A percentile compares a stretch with the other conserved stretches of the same genome.
Evolutionary conservation across 2,329 filamentous ascomycete genomes (phyloP).

Genomic region (Colletotrichum liriopes): DNA sequence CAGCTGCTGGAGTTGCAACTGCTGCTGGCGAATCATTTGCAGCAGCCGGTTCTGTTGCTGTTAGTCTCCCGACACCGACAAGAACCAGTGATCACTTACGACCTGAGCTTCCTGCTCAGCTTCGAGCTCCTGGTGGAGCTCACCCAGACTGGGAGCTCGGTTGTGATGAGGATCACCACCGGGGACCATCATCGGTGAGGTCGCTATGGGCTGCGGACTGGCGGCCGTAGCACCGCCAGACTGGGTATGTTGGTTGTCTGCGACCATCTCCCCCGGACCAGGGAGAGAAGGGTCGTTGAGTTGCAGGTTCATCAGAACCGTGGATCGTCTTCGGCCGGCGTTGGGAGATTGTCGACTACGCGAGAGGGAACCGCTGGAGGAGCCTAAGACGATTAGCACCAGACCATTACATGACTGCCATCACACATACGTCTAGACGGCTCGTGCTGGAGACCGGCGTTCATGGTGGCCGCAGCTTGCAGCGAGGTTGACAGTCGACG

Average conservation of each 20-base stretch:
- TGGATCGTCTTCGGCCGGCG: constrained; percentile 74
- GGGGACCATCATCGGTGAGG: constrained; percentile 61
- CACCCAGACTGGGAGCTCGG: constrained; percentile 79
- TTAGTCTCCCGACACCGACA: constrained; percentile 1
- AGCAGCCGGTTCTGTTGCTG: constrained; percentile 78
- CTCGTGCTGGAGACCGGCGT: constrained; percentile 81
- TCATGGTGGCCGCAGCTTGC: constrained; percentile 83
- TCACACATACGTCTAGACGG: constrained; percentile 67
- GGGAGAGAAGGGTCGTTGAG: constrained; percentile 80
- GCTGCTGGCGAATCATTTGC: constrained; percentile 83
- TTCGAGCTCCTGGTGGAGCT: constrained; percentile 85
- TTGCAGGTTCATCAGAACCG: constrained; percentile 81
- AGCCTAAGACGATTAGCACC: constrained; percentile 53
- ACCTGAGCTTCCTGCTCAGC: constrained; percentile 86
- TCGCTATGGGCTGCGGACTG: constrained; percentile 63
- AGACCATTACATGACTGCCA: background rate
- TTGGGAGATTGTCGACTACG: constrained; percentile 63
- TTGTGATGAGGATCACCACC: constrained; percentile 72
- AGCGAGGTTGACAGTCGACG: constrained; percentile 79
- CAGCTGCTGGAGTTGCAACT: constrained; percentile 77
- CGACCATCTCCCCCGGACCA: constrained; percentile 77
- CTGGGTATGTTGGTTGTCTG: constrained; percentile 58
- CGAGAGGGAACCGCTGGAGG: constrained; percentile 68
- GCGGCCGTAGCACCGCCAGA: constrained; percentile 49
- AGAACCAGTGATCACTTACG: constrained; percentile 59